These are phyloP conservation scores for Dendrothele bispora DNA, from an alignment of 768 basidiomycete genomes.

Conservation along the genomic window DNA sequence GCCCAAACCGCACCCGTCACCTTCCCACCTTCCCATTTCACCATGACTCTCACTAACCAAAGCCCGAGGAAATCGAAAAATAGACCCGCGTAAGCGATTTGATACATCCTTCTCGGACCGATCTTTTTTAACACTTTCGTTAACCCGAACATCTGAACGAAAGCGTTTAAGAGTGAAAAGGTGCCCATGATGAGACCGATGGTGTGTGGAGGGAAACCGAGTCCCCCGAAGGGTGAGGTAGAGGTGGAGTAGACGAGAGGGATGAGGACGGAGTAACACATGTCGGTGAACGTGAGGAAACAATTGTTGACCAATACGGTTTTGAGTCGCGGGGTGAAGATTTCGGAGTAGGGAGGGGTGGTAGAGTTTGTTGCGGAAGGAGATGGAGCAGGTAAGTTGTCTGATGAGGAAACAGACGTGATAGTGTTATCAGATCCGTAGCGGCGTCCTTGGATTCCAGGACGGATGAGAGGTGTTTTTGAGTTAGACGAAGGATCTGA, in stretches of 20 bases:
- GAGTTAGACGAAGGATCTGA: constrained; percentile 9
- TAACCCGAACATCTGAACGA: constrained; percentile 54
- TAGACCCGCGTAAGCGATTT: constrained; percentile 28
- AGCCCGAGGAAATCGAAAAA: constrained; percentile 18
- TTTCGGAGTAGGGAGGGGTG: constrained; percentile 15
- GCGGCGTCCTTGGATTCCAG: neutral
- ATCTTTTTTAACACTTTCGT: constrained; percentile 49
- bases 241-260: constrained; percentile 44
- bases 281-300: constrained; percentile 29
- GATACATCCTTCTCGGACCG: constrained; percentile 54
- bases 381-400: neutral
- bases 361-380: neutral
- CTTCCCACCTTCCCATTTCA: constrained; percentile 29
- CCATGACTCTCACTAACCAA: constrained; percentile 16
- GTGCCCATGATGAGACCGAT: constrained; percentile 50
- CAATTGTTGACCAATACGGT: constrained; percentile 23
- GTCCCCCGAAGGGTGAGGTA: constrained; percentile 47
- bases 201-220: constrained; percentile 46
- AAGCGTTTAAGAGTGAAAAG: constrained; percentile 52
- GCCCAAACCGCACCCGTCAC: constrained; percentile 30
- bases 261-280: constrained; percentile 24
- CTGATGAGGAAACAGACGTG: neutral
- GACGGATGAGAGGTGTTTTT: neutral
- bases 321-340: constrained; percentile 23
- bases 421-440: constrained; percentile 1